These are phyloP conservation scores for Plasmodium falciparum DNA, from an alignment of 169 alveolate species.

Conservation along the genomic window DNA sequence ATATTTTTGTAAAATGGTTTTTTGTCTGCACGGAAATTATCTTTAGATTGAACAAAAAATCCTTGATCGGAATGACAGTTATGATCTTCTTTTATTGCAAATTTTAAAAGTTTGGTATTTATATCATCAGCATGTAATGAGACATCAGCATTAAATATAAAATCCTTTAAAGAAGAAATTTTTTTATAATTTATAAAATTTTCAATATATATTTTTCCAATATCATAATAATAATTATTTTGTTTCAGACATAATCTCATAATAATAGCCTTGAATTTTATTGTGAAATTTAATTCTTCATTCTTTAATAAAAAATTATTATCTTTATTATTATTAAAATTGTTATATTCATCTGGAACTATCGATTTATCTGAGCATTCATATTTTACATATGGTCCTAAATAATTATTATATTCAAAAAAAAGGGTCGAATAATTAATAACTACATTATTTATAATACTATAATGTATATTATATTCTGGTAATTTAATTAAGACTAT, in stretches of 20 bases:
- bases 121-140: slow-evolving; percentile 31
- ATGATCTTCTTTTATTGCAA: slow-evolving; percentile 67
- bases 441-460: slow-evolving; percentile 36
- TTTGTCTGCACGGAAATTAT: not conserved
- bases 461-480: slow-evolving; percentile 27
- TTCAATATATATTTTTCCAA: slow-evolving; percentile 53
- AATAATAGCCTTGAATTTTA: slow-evolving; percentile 31
- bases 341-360: slow-evolving; percentile 41
- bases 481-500: slow-evolving; percentile 18
- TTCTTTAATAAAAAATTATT: slow-evolving; percentile 9
- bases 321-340: slow-evolving; percentile 31
- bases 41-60: slow-evolving; percentile 17
- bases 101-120: slow-evolving; percentile 37
- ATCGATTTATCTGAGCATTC: slow-evolving; percentile 37
- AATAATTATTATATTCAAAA: slow-evolving; percentile 44
- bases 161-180: slow-evolving; percentile 11
- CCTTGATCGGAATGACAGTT: slow-evolving; percentile 45
- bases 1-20: slow-evolving; percentile 2
- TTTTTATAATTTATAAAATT: slow-evolving; percentile 14
- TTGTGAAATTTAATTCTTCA: slow-evolving; percentile 25
- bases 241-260: slow-evolving; percentile 64
- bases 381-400: slow-evolving; percentile 54
- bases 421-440: not conserved
- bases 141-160: slow-evolving; percentile 14
- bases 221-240: slow-evolving; percentile 29